phyloP scores from a whole-genome alignment of 2,329 filamentous ascomycete genomes.

The Aspergillus ochraceoroseus region DNA sequence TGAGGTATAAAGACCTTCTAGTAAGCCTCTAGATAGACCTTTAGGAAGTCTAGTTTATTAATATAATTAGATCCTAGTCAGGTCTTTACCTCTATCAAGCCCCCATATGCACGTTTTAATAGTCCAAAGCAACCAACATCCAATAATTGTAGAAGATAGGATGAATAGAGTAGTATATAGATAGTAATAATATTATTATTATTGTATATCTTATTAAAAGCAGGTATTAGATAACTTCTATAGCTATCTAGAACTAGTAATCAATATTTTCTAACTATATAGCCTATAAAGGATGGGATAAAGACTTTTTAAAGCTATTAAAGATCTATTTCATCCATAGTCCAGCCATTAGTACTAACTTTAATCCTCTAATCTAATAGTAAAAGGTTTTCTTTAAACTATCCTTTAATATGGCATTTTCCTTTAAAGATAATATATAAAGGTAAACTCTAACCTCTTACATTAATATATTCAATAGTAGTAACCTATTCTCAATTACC shows the following conservation, averaged over 20 bases:
- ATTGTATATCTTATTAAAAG: constrained; percentile 15
- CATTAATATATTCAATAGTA: constrained; percentile 7
- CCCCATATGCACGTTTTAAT: constrained; percentile 1
- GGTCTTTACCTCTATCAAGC: neutral
- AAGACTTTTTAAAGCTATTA: neutral
- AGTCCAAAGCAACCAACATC: constrained; percentile 12
- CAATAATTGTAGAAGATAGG: constrained; percentile 10
- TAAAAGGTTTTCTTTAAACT: constrained; percentile 8
- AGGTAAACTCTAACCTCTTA: constrained; percentile 1
- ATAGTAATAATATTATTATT: constrained; percentile 13
- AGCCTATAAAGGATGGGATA: neutral
- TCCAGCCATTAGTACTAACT: neutral
- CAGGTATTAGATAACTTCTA: constrained; percentile 14
- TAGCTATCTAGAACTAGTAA: constrained; percentile 16
- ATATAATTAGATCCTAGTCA: constrained; percentile 6
- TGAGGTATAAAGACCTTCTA: constrained; percentile 1
- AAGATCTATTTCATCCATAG: neutral
- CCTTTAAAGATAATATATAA: constrained; percentile 11
- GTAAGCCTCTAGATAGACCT: neutral
- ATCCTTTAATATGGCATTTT: constrained; percentile 11
- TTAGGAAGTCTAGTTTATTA: constrained; percentile 7
- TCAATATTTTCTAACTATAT: constrained; percentile 9
- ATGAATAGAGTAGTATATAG: neutral
- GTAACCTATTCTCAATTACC: constrained; percentile 17
- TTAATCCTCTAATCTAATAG: constrained; percentile 6